A percentile compares a stretch with the other conserved stretches of the same genome.
These are phyloP conservation scores for Gossypium arboreum DNA, from an alignment of 345 rosid genomes.

Conservation along the genomic window DNA sequence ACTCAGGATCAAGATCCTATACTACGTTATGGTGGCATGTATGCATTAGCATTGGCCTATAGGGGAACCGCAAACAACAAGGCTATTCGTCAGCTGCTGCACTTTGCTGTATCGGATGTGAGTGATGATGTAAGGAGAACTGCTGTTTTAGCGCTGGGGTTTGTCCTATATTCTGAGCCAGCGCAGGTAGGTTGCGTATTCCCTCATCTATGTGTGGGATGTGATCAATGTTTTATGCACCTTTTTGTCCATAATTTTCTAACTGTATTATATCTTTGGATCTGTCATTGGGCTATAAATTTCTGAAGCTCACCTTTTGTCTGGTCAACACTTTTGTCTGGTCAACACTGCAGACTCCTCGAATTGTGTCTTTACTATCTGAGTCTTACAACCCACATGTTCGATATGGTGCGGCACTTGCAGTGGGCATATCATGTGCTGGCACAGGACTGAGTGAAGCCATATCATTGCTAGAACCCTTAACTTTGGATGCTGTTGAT, in stretches of 20 bases:
- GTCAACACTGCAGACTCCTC: constrained; percentile 68
- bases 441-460: constrained; percentile 99
- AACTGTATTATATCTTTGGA: not conserved
- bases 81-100: constrained; percentile 97
- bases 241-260: not conserved
- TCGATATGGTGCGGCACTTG: constrained; percentile 98
- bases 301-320: constrained; percentile 18
- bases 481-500: constrained; percentile 94
- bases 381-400: constrained; percentile 98
- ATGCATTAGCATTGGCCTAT: constrained; percentile 75
- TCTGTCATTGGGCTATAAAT: not conserved
- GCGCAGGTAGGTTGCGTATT: constrained; percentile 63
- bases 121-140: constrained; percentile 98
- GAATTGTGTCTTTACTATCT: constrained; percentile 93
- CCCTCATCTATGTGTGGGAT: not conserved
- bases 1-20: constrained; percentile 7
- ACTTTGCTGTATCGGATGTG: constrained; percentile 99
- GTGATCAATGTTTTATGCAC: not conserved
- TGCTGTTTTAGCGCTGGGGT: constrained; percentile 89
- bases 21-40: constrained; percentile 6
- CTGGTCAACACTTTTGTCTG: constrained; percentile 13
- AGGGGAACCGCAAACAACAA: constrained; percentile 98
- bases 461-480: constrained; percentile 91
- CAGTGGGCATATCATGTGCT: constrained; percentile 99
- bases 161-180: constrained; percentile 94